Evolutionary conservation across 2,329 filamentous ascomycete genomes (phyloP).

Genomic region (Phialophora chinensis): DNA sequence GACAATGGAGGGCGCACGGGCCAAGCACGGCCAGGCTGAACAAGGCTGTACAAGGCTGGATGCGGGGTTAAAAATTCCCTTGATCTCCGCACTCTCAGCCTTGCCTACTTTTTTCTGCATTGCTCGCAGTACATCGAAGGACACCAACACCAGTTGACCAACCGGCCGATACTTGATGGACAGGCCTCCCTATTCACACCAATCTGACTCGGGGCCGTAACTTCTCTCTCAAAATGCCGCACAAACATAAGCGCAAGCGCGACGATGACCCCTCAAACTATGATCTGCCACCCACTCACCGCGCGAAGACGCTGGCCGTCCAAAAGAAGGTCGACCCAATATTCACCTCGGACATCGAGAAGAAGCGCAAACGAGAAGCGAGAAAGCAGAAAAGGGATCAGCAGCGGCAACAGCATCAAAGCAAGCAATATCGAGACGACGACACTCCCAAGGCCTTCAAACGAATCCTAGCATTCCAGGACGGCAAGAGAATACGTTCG

Average conservation of each 20-base stretch:
- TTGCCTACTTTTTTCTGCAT: constrained; percentile 11
- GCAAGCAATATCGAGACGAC: constrained; percentile 58
- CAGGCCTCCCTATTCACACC: not conserved
- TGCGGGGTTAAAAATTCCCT: constrained; percentile 12
- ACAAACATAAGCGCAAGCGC: constrained; percentile 76
- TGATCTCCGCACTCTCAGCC: constrained; percentile 17
- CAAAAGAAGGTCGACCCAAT: constrained; percentile 48
- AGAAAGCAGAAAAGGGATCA: constrained; percentile 43
- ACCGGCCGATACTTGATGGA: not conserved
- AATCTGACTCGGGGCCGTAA: not conserved
- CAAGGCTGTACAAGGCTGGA: constrained; percentile 7
- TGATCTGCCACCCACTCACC: constrained; percentile 65
- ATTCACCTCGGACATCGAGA: constrained; percentile 44
- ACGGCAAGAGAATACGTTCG: constrained; percentile 61
- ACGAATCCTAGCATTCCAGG: constrained; percentile 77
- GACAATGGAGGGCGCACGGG: too few relatives aligned
- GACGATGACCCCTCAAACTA: constrained; percentile 58
- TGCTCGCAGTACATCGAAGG: not conserved
- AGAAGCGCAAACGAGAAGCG: constrained; percentile 36
- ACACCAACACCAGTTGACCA: not conserved
- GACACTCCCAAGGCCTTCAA: constrained; percentile 90
- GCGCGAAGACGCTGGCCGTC: constrained; percentile 62
- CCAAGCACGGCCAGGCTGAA: not conserved
- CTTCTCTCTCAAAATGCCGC: constrained; percentile 66
- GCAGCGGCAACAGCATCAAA: constrained; percentile 42